Evolutionary conservation across 805 yeast genomes (phyloP), one percentile per base, ranked within the genome.

Genomic region (Candida ponderosae): DNA sequence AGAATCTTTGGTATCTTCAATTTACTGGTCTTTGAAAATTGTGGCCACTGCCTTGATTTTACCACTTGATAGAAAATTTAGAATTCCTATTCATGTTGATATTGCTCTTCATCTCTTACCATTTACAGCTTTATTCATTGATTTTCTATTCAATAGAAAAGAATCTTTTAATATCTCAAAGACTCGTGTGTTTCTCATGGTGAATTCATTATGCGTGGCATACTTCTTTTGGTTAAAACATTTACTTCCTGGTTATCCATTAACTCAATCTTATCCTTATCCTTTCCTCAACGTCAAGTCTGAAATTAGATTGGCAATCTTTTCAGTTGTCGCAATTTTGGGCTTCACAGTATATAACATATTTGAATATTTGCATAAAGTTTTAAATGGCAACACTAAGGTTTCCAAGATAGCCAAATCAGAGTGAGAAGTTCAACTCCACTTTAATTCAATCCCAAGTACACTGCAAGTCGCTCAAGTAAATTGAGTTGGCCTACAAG

Each of bases 11-110:
- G 87, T 83, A 15, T 66, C 84, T 0, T 26, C 60, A 2, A 73
- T 82, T 14, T 83, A 83, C 54, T 83, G 93, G 90, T 76, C 79
- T 0, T 64, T 82, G 44, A 62, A 77, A 43, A 39, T 81, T 15
- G 72, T 76, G 18, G 29, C 31, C 7, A 17, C 18, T 18, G 13
- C 26, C 11, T 33, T 33, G n/a, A 33, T 33, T 10, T 19, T 33
- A n/a, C 15, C 10, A 18, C 42, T 38, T 24, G 46, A 54, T 14
- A 43, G 39, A 5, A 59, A 45, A 6, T 45, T 54, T 31, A 48
- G 56, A 6, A 62, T 80, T 20, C 78, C 82, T 2, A 17, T 77
- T 14, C 24, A 43, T 2, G 61, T 75, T 6, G 90, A 81, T 51
- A 43, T 80, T 29, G 54, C 74, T 7, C 66, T 81, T 42, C 89